Conservation (phyloP, 306 rosid genomes). For the Begonia peltatifolia region DNA sequence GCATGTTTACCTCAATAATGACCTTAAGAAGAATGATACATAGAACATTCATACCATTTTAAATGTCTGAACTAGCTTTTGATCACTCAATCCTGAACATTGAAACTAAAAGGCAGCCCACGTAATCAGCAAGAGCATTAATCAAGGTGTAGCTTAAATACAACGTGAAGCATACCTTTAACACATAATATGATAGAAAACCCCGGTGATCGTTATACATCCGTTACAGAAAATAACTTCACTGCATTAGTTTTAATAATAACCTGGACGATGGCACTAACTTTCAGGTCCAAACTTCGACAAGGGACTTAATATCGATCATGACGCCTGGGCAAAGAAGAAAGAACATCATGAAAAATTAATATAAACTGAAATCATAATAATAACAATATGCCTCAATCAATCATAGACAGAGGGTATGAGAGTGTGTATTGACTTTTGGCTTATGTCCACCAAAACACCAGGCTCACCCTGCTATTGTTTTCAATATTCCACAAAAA, state of each 20-base stretch:
- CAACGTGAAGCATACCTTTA: not conserved
- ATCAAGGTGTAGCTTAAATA: not conserved
- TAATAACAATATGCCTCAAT: slow-evolving; percentile 3
- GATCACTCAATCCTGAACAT: not conserved
- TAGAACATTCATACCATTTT: not conserved
- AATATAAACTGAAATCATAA: not conserved
- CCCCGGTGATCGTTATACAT: not conserved
- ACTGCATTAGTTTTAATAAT: not conserved
- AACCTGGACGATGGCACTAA: not conserved
- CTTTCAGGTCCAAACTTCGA: not conserved
- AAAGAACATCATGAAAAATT: not conserved
- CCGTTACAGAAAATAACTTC: not conserved
- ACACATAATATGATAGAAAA: not conserved
- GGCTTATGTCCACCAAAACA: not conserved
- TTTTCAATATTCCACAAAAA: not conserved
- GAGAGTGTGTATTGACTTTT: too few species aligned
- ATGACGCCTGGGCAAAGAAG: slow-evolving; percentile 44
- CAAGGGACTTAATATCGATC: slow-evolving; percentile 52
- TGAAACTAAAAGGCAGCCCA: not conserved
- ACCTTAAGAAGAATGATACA: not conserved
- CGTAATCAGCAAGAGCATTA: not conserved
- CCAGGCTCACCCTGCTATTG: too few species aligned
- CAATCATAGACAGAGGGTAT: not conserved
- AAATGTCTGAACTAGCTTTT: not conserved
- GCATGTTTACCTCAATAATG: not conserved